Evolutionary conservation across 1,139 yeast species (phyloP).

Genomic region (Saccharomyces hybrid): DNA sequence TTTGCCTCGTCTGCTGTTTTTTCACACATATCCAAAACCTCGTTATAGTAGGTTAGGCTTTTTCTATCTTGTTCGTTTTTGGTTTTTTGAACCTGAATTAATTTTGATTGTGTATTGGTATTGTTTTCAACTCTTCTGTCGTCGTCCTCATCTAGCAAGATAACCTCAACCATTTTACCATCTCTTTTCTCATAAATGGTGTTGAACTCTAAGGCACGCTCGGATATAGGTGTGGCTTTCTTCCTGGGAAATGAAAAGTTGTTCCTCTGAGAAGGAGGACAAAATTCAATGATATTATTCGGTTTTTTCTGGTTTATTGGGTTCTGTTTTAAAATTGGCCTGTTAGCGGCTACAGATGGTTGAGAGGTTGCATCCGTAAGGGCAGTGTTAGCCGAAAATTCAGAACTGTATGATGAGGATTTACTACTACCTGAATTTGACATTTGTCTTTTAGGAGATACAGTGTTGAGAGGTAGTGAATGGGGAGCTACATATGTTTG

Average conservation of each 20-base stretch:
- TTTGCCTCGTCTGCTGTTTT: constrained; percentile 25
- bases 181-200: constrained; percentile 15
- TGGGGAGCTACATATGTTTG: background rate
- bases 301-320: background rate
- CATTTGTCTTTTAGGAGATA: constrained; percentile 23
- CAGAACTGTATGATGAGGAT: constrained; percentile 22
- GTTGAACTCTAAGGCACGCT: background rate
- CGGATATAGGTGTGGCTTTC: background rate
- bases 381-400: constrained; percentile 20
- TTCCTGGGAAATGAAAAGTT: background rate
- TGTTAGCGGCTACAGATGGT: constrained; percentile 2
- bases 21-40: constrained; percentile 24
- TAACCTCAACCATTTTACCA: constrained; percentile 23
- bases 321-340: background rate
- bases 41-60: constrained; percentile 10
- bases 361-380: constrained; percentile 20
- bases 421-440: constrained; percentile 20
- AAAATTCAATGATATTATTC: background rate
- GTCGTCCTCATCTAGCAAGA: constrained; percentile 20
- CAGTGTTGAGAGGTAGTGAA: constrained; percentile 4
- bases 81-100: constrained; percentile 1
- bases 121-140: background rate
- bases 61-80: constrained; percentile 4
- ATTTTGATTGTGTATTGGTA: background rate
- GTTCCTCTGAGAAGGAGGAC: background rate